phyloP scores from a whole-genome alignment of 345 rosid species.

The Aquilaria malaccensis region DNA sequence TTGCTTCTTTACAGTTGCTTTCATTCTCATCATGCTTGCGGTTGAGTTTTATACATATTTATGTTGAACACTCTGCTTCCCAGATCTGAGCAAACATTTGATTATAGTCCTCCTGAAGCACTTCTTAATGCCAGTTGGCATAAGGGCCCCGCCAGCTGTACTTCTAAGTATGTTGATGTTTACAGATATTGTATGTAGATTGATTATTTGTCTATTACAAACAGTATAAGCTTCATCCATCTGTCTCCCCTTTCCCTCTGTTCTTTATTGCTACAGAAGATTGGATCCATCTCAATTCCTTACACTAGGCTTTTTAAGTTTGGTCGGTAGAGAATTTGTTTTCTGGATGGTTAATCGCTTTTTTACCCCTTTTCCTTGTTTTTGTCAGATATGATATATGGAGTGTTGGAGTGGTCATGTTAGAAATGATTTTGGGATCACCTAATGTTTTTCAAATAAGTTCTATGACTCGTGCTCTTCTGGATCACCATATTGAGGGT shows the following conservation, averaged over 20 bases:
- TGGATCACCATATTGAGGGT: slow-evolving; percentile 78
- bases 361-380: slow-evolving; percentile 1
- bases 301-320: background rate
- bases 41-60: slow-evolving; percentile 1
- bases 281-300: background rate
- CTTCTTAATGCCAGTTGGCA: slow-evolving; percentile 77
- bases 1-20: slow-evolving; percentile 7
- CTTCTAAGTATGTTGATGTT: slow-evolving; percentile 47
- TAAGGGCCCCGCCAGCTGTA: slow-evolving; percentile 46
- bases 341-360: background rate
- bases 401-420: slow-evolving; percentile 91
- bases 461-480: slow-evolving; percentile 57
- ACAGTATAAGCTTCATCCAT: background rate
- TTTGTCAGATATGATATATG: slow-evolving; percentile 83
- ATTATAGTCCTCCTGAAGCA: slow-evolving; percentile 87
- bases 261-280: no score
- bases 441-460: slow-evolving; percentile 81
- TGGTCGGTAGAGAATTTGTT: background rate
- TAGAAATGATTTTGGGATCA: slow-evolving; percentile 90
- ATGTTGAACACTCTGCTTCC: slow-evolving; percentile 1
- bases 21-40: slow-evolving; percentile 2
- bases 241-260: no score
- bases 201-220: slow-evolving; percentile 5
- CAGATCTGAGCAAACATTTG: slow-evolving; percentile 88
- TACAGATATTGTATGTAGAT: background rate